Evolutionary conservation across 441 rosid species (phyloP).

Genomic region (Breynia disticha): DNA sequence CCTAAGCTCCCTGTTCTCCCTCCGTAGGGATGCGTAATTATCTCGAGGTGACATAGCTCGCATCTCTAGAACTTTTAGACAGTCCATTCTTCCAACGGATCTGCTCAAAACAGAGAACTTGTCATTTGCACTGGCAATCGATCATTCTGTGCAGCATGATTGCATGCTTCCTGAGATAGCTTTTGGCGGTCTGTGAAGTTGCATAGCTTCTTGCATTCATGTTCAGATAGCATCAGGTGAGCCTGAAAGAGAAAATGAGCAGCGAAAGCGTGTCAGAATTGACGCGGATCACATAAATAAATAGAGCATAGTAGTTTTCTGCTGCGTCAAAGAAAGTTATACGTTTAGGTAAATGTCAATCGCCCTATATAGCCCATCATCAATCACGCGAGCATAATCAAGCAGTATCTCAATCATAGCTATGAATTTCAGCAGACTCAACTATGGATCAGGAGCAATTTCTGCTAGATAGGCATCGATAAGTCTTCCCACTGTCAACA

Average conservation of each 20-base stretch:
- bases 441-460: slow-evolving; percentile 76
- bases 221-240: slow-evolving; percentile 61
- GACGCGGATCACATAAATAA: neutral
- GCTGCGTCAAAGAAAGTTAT: slow-evolving; percentile 4
- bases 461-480: slow-evolving; percentile 77
- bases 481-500: slow-evolving; percentile 72
- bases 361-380: slow-evolving; percentile 79
- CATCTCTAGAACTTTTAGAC: slow-evolving; percentile 55
- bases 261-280: neutral
- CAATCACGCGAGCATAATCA: slow-evolving; percentile 61
- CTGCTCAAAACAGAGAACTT: slow-evolving; percentile 56
- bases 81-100: slow-evolving; percentile 55
- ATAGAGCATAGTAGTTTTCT: no score
- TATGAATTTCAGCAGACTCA: slow-evolving; percentile 58
- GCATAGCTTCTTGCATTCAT: slow-evolving; percentile 61
- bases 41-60: slow-evolving; percentile 74
- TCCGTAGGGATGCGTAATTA: slow-evolving; percentile 66
- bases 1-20: slow-evolving; percentile 87
- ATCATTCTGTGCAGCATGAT: slow-evolving; percentile 69
- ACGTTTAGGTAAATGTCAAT: slow-evolving; percentile 83
- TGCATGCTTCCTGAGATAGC: slow-evolving; percentile 61
- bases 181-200: slow-evolving; percentile 67
- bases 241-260: slow-evolving; percentile 29
- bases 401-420: slow-evolving; percentile 67
- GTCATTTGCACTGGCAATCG: slow-evolving; percentile 58